A percentile compares a stretch with the other conserved stretches of the same genome.
phyloP scores from a whole-genome alignment of 2,329 filamentous ascomycete species.

The Fusarium avenaceum region DNA sequence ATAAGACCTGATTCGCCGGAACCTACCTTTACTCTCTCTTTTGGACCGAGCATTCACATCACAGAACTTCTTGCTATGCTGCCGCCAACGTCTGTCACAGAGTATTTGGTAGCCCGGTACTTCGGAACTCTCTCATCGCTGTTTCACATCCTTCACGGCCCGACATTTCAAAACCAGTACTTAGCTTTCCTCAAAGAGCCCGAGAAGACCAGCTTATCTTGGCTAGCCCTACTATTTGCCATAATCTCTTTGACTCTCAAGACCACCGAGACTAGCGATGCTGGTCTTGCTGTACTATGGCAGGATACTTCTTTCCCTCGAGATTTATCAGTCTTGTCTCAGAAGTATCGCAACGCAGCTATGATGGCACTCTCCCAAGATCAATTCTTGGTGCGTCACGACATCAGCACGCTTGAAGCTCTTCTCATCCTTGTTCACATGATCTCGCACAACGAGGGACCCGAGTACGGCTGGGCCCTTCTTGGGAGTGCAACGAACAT shows the following conservation, averaged over 20 bases:
- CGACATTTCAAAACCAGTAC: conserved; percentile 9
- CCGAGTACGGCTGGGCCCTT: conserved; percentile 21
- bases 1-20: background rate
- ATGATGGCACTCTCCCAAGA: conserved; percentile 19
- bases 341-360: conserved; percentile 4
- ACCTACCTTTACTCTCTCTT: background rate
- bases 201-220: background rate
- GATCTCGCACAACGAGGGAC: conserved; percentile 16
- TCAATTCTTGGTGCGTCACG: conserved; percentile 1
- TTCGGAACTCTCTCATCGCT: conserved; percentile 11
- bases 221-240: conserved; percentile 8
- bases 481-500: conserved; percentile 18
- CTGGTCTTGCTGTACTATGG: background rate
- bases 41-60: background rate
- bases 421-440: conserved; percentile 16
- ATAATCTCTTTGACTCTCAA: conserved; percentile 13
- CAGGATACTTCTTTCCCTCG: conserved; percentile 7
- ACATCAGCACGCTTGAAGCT: background rate
- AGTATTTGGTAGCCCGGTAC: conserved; percentile 9
- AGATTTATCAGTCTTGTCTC: rapidly evolving
- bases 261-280: background rate
- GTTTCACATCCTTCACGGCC: conserved; percentile 16
- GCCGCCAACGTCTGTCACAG: conserved; percentile 1
- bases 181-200: background rate
- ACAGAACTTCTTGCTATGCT: conserved; percentile 3